Base-by-base conservation (phyloP, 2,329 filamentous ascomycete species). In the Aureobasidium sp. region DNA sequence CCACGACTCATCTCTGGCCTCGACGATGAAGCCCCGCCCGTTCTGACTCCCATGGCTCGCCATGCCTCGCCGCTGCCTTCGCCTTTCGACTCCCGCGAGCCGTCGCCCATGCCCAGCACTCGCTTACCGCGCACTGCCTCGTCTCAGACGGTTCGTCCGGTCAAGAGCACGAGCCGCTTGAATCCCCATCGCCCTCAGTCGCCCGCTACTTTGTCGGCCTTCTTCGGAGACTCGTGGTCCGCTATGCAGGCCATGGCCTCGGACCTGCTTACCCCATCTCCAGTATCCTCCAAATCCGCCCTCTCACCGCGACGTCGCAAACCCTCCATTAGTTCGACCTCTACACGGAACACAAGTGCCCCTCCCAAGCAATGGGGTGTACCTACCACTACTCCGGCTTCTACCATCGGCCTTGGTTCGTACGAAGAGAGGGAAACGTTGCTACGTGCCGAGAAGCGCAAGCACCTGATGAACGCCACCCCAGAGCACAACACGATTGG, bases 361-460 rank as follows among this genome's bases (percentile, higher is more conserved):
- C 72, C 74, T 22, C 75, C 76, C n/a, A 73, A 71, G 61, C 70
- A 78, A 74, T 82, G 79, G 79, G 79, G 79, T 20, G 78, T 78
- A 0, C 67, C 69, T 5, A 68, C 69, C 17, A 70, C 74, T 39
- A 68, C 70, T 53, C 68, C 72, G 2, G 69, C 70, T 20, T 71
- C 74, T 31, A 65, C 70, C 53, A 70, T 69, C 47, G 79, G 78
- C 12, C 68, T 70, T 42, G 79, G 79, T 7, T 75, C 77, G 2
- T 72, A 73, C 57, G 78, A 79, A 64, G 77, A 79, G 60, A 70
- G 78, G 51, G 73, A 79, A 56, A 74, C 74, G 45, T 71, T 78
- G 65, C 72, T 81, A 36, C 70, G 79, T 60, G 78, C 77, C 45
- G 77, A 79, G 71, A 81, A 81, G 71, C 72, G 78, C 53, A 77